Conservation (phyloP, 164 flowering plant species). For the Amborella trichopoda region DNA sequence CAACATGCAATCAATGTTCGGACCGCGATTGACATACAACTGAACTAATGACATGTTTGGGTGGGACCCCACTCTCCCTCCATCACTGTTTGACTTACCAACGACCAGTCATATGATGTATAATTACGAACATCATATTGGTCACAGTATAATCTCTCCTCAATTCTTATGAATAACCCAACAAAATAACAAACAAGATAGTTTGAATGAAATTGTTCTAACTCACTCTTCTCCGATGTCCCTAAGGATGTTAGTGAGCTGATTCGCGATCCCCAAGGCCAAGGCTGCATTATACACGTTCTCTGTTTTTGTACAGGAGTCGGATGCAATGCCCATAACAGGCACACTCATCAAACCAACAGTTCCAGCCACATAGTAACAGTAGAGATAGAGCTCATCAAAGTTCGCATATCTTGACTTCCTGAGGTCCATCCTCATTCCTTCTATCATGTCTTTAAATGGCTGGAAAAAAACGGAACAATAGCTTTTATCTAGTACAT, state of each 20-base stretch:
- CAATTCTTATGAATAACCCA: too few relatives aligned
- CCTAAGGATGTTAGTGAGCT: constrained; percentile 82
- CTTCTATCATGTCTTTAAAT: constrained; percentile 91
- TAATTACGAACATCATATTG: too few relatives aligned
- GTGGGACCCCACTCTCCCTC: too few relatives aligned
- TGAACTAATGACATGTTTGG: too few relatives aligned
- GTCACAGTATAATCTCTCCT: too few relatives aligned
- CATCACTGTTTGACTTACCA: too few relatives aligned
- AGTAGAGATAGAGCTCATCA: constrained; percentile 79
- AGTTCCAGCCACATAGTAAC: constrained; percentile 91
- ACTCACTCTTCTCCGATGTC: constrained; percentile 98
- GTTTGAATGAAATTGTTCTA: background rate
- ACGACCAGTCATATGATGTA: too few relatives aligned
- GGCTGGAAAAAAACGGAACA: constrained; percentile 43
- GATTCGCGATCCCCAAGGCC: constrained; percentile 80
- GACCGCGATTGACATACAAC: too few relatives aligned
- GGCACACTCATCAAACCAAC: constrained; percentile 95
- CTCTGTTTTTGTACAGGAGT: constrained; percentile 60
- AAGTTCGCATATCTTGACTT: constrained; percentile 85
- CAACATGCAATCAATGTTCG: too few relatives aligned
- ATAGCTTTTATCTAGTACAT: too few relatives aligned
- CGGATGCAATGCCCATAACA: constrained; percentile 80
- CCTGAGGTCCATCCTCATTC: constrained; percentile 81
- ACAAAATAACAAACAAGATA: too few relatives aligned
- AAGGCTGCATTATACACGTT: constrained; percentile 72